Percentiles rank a stretch among this genome's conserved stretches.
Conservation (phyloP, 257 asterid genomes). For the Apocynum venetum region DNA sequence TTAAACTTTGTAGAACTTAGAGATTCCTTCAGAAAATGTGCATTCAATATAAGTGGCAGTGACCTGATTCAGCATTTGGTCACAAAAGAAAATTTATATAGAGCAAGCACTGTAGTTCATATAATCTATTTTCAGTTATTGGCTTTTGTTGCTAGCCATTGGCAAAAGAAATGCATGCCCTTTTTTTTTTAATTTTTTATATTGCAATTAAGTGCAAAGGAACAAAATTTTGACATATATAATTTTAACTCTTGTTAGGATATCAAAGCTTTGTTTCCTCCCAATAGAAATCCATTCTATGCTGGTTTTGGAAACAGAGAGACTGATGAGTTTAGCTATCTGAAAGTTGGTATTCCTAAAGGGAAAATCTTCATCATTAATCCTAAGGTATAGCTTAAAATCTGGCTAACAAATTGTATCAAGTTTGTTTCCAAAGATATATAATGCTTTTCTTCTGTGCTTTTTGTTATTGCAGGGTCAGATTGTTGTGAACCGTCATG, state of each 20-base stretch:
- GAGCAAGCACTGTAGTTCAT: background rate
- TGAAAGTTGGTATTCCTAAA: constrained; percentile 85
- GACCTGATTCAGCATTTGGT: background rate
- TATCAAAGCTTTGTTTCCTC: constrained; percentile 86
- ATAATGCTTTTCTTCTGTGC: constrained; percentile 6
- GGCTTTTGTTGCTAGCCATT: background rate
- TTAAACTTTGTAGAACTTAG: background rate
- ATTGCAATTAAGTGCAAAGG: background rate
- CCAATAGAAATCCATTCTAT: constrained; percentile 78
- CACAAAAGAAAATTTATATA: background rate
- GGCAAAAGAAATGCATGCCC: background rate
- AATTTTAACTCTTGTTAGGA: constrained; percentile 26
- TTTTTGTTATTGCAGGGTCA: constrained; percentile 57
- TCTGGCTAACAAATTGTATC: constrained; percentile 5
- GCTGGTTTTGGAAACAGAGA: constrained; percentile 99
- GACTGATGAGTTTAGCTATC: constrained; percentile 92
- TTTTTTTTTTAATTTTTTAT: background rate
- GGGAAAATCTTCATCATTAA: constrained; percentile 89
- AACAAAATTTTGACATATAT: background rate
- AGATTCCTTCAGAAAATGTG: background rate
- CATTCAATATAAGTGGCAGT: background rate
- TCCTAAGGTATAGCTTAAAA: constrained; percentile 61
- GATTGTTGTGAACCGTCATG: constrained; percentile 65
- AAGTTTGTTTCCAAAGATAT: background rate
- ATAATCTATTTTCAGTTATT: background rate